Conservation (phyloP, 2,329 filamentous ascomycete genomes). For the Exophiala oligosperma region DNA sequence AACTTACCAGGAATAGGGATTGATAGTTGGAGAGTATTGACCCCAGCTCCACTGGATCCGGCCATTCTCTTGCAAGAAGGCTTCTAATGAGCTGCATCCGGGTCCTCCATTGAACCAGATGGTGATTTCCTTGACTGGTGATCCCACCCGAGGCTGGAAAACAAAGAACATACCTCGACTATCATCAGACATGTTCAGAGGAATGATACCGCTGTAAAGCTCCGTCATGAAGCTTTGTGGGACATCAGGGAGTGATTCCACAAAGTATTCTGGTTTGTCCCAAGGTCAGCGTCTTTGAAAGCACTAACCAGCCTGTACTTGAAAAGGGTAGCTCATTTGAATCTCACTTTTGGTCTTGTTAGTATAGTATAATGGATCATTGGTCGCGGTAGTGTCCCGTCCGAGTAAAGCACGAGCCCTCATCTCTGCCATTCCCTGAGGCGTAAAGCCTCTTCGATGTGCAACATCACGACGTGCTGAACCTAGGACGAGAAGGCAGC, state of each 20-base stretch:
- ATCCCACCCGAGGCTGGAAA: slow-evolving; percentile 26
- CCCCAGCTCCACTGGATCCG: slow-evolving; percentile 33
- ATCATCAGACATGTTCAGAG: slow-evolving; percentile 20
- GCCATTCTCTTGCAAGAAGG: slow-evolving; percentile 38
- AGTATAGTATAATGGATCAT: slow-evolving; percentile 13
- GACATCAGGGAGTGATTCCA: slow-evolving; percentile 22
- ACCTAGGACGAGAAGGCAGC: slow-evolving; percentile 7
- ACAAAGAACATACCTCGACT: slow-evolving; percentile 24
- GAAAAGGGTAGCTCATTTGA: neutral
- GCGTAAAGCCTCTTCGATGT: slow-evolving; percentile 13
- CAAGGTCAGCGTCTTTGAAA: neutral
- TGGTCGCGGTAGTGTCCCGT: neutral
- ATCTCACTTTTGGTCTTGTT: slow-evolving; percentile 19
- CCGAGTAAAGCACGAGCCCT: slow-evolving; percentile 11
- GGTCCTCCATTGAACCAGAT: slow-evolving; percentile 30
- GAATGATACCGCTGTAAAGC: slow-evolving; percentile 24
- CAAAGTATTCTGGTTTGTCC: slow-evolving; percentile 16
- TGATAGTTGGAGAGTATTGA: slow-evolving; percentile 29
- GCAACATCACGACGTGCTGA: slow-evolving; percentile 14
- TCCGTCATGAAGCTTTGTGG: slow-evolving; percentile 23
- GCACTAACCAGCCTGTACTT: neutral
- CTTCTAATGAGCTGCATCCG: slow-evolving; percentile 30
- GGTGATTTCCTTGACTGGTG: slow-evolving; percentile 27
- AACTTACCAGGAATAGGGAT: slow-evolving; percentile 30
- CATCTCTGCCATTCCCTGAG: slow-evolving; percentile 16